These are phyloP conservation scores for Aspergillus sclerotioniger DNA, from an alignment of 495 filamentous ascomycete species.

Conservation along the genomic window DNA sequence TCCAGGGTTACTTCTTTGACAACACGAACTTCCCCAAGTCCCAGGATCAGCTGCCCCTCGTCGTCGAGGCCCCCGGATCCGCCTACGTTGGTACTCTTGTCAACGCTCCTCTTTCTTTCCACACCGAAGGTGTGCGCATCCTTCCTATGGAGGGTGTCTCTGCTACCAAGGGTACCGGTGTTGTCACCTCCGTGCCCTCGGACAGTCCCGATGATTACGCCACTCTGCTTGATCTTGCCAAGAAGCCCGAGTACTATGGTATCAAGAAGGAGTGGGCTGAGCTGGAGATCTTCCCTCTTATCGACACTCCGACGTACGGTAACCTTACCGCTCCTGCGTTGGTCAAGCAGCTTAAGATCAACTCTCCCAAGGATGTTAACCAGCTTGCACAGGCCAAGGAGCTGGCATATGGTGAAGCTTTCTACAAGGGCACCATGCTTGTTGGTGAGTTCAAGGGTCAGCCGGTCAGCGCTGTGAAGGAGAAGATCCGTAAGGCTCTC, in stretches of 20 bases:
- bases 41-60: slow-evolving; percentile 47
- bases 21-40: slow-evolving; percentile 71
- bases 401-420: slow-evolving; percentile 94
- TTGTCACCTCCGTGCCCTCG: slow-evolving; percentile 92
- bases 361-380: slow-evolving; percentile 89
- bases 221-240: slow-evolving; percentile 80
- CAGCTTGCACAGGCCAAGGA: slow-evolving; percentile 93
- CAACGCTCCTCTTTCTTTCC: slow-evolving; percentile 85
- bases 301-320: slow-evolving; percentile 86
- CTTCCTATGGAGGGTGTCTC: slow-evolving; percentile 94
- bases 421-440: slow-evolving; percentile 91
- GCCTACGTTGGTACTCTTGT: slow-evolving; percentile 82
- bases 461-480: slow-evolving; percentile 80
- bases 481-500: slow-evolving; percentile 76
- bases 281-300: slow-evolving; percentile 81
- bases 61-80: slow-evolving; percentile 70
- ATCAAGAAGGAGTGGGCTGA: slow-evolving; percentile 98
- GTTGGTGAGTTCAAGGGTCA: slow-evolving; percentile 86
- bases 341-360: slow-evolving; percentile 92
- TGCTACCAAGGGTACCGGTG: slow-evolving; percentile 90
- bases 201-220: slow-evolving; percentile 96
- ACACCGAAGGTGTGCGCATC: slow-evolving; percentile 77
- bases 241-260: slow-evolving; percentile 96
- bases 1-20: slow-evolving; percentile 78
- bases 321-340: slow-evolving; percentile 78